Conservation (phyloP, 768 basidiomycete genomes). For the Podaxis sp. region DNA sequence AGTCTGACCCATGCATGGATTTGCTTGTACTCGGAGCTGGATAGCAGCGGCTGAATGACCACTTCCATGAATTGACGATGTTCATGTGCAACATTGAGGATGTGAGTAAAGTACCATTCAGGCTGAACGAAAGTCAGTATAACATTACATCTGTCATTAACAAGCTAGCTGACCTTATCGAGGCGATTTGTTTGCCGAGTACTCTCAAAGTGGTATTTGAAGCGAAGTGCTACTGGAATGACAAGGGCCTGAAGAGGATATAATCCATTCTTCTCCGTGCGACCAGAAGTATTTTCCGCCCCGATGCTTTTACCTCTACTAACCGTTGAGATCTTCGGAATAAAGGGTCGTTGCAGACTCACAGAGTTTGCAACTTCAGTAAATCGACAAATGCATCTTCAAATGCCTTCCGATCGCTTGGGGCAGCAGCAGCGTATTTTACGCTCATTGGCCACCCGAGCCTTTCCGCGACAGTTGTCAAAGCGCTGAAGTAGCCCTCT, state of each 20-base stretch:
- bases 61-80: constrained; percentile 77
- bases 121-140: constrained; percentile 47
- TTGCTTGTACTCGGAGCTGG: constrained; percentile 52
- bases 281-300: constrained; percentile 11
- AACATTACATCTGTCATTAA: background rate
- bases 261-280: constrained; percentile 48
- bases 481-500: constrained; percentile 37
- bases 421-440: constrained; percentile 49
- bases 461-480: constrained; percentile 63
- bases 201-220: constrained; percentile 94
- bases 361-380: constrained; percentile 76
- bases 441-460: constrained; percentile 84
- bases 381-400: constrained; percentile 76
- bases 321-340: background rate
- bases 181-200: constrained; percentile 81
- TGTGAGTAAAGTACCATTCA: constrained; percentile 95
- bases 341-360: constrained; percentile 21
- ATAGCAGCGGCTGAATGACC: constrained; percentile 67
- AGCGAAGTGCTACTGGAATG: constrained; percentile 78
- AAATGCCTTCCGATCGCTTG: constrained; percentile 57
- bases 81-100: constrained; percentile 83
- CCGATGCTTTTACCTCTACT: constrained; percentile 50
- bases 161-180: constrained; percentile 69
- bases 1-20: constrained; percentile 73
- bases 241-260: constrained; percentile 85